Conservation (phyloP, 805 yeast species). For the Candida hungchunana region DNA sequence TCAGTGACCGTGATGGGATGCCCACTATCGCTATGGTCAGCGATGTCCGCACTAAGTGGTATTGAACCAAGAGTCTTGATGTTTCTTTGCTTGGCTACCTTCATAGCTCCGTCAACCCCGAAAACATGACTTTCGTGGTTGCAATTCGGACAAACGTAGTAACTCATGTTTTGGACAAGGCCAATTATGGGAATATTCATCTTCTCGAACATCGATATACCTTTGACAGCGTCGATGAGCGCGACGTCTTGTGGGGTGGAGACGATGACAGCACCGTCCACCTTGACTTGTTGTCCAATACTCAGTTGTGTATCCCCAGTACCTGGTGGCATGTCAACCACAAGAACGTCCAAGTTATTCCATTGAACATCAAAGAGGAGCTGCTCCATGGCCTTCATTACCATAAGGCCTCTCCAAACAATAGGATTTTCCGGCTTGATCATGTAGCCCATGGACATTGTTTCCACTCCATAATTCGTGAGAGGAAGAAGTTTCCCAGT, state of each 20-base stretch:
- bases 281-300: slow-evolving; percentile 68
- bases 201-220: slow-evolving; percentile 71
- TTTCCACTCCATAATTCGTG: slow-evolving; percentile 67
- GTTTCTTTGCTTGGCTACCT: slow-evolving; percentile 45
- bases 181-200: slow-evolving; percentile 72
- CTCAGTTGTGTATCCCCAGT: slow-evolving; percentile 87
- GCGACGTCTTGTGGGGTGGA: slow-evolving; percentile 89
- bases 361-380: slow-evolving; percentile 79
- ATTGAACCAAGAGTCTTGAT: slow-evolving; percentile 58
- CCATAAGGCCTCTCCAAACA: slow-evolving; percentile 85
- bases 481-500: slow-evolving; percentile 61
- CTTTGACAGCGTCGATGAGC: slow-evolving; percentile 72
- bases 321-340: slow-evolving; percentile 88
- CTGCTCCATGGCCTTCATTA: slow-evolving; percentile 83
- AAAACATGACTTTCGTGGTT: slow-evolving; percentile 68
- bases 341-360: slow-evolving; percentile 61
- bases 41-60: slow-evolving; percentile 61
- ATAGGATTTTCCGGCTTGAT: slow-evolving; percentile 62
- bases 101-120: slow-evolving; percentile 53
- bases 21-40: slow-evolving; percentile 59
- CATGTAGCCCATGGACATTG: slow-evolving; percentile 89
- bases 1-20: slow-evolving; percentile 52
- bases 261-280: slow-evolving; percentile 78
- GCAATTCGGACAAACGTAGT: slow-evolving; percentile 72
- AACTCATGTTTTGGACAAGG: slow-evolving; percentile 79